These are phyloP conservation scores for Grifola frondosa DNA, from an alignment of 1,284 basidiomycete species.

Conservation along the genomic window DNA sequence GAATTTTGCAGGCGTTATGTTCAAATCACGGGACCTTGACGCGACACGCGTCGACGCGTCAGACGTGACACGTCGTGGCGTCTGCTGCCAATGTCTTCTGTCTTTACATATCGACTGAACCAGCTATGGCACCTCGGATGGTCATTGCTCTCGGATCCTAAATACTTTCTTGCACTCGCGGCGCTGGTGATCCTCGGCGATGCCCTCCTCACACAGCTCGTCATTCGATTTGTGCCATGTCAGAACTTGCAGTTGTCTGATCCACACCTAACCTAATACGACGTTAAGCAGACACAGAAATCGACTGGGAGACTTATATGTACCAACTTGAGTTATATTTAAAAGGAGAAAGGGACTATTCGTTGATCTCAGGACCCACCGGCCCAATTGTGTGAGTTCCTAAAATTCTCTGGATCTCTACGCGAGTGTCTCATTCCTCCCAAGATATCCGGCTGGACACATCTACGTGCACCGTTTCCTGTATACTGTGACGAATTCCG, in stretches of 20 bases:
- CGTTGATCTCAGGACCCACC: conserved; percentile 85
- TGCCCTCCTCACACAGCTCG: conserved; percentile 69
- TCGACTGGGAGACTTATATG: conserved; percentile 96
- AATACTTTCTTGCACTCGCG: conserved; percentile 67
- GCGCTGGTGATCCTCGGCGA: conserved; percentile 69
- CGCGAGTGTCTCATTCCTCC: not conserved
- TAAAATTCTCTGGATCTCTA: not conserved
- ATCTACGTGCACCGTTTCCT: conserved; percentile 83
- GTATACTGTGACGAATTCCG: conserved; percentile 62
- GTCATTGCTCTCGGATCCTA: conserved; percentile 53
- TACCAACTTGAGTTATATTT: conserved; percentile 81
- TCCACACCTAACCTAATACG: conserved; percentile 11
- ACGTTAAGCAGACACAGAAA: conserved; percentile 86
- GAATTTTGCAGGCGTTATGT: too few species aligned
- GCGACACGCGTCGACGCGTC: too few species aligned
- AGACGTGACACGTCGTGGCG: too few species aligned
- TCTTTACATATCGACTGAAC: not conserved
- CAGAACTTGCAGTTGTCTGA: conserved; percentile 5
- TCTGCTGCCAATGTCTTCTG: conserved; percentile 1
- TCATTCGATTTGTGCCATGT: conserved; percentile 83
- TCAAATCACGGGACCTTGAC: too few species aligned
- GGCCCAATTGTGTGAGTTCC: conserved; percentile 86
- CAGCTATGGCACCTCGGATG: conserved; percentile 6
- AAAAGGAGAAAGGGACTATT: conserved; percentile 85
- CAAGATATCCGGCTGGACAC: conserved; percentile 93